Conservation (phyloP, 495 filamentous ascomycete genomes). For the Xylaria longipes region DNA sequence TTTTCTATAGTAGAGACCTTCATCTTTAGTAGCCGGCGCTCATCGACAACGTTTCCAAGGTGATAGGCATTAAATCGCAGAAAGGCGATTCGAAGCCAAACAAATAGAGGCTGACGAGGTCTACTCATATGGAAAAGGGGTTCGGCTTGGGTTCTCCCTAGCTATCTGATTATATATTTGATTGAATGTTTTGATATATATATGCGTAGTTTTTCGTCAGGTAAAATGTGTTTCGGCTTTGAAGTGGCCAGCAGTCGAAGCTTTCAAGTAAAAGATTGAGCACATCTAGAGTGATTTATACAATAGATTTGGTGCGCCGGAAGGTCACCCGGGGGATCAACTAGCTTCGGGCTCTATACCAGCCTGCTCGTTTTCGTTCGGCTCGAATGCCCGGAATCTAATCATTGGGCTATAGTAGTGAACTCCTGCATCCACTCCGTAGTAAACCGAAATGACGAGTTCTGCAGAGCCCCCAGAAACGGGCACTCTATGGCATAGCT, state of each 20-base stretch:
- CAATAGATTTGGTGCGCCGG: not conserved
- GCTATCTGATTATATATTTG: not conserved
- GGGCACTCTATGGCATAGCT: not conserved
- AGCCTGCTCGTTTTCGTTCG: not conserved
- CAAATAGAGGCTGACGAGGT: not conserved
- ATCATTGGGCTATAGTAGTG: slow-evolving; percentile 15
- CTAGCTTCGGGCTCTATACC: not conserved
- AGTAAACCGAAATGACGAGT: slow-evolving; percentile 10
- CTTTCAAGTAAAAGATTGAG: not conserved
- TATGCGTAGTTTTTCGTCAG: not conserved
- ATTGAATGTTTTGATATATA: not conserved
- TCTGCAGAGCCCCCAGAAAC: slow-evolving; percentile 6
- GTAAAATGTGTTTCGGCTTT: not conserved
- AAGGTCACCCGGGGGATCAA: not conserved
- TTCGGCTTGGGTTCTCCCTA: not conserved
- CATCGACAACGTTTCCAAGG: not conserved
- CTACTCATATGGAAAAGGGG: not conserved
- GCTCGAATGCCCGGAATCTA: slow-evolving; percentile 7
- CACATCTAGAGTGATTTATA: not conserved
- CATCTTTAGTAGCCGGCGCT: not conserved
- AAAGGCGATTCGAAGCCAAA: too few species aligned
- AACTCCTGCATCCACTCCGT: not conserved
- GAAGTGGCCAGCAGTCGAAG: not conserved
- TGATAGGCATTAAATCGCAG: too few species aligned
- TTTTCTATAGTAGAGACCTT: not conserved